Percentiles rank a stretch among this genome's conserved stretches.
Conservation (phyloP, 768 basidiomycete genomes). For the Mycena albidolilacea region DNA sequence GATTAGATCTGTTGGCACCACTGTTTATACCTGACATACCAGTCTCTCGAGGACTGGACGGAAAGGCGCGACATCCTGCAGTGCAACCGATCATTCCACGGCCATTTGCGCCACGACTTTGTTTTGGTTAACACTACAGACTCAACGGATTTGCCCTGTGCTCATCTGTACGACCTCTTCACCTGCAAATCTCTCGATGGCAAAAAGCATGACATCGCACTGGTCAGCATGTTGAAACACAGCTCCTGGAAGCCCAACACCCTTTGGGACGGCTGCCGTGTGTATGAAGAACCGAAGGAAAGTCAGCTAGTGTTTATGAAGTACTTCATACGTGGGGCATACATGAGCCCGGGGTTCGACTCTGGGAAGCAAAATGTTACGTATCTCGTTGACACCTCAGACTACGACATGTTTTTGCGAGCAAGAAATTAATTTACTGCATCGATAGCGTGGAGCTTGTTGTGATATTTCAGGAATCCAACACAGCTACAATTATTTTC, state of each 20-base stretch:
- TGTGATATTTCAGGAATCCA: neutral
- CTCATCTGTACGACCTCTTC: conserved; percentile 3
- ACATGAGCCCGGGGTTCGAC: too few species aligned
- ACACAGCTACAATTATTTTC: neutral
- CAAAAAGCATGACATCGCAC: neutral
- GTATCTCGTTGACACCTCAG: too few species aligned
- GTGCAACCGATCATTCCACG: conserved; percentile 35
- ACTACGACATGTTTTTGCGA: neutral
- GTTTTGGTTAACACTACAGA: conserved; percentile 37
- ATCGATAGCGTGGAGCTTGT: neutral
- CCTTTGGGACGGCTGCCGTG: neutral
- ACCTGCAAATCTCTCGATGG: conserved; percentile 5
- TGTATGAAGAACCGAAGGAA: conserved; percentile 14
- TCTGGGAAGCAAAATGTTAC: too few species aligned
- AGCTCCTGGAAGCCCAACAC: conserved; percentile 7
- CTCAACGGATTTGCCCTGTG: neutral
- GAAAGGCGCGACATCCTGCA: conserved; percentile 43
- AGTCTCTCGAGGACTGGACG: conserved; percentile 46
- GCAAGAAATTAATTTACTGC: neutral
- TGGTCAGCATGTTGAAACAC: conserved; percentile 3
- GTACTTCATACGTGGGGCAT: neutral
- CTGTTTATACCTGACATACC: conserved; percentile 44
- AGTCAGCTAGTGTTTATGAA: conserved; percentile 7
- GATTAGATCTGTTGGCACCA: conserved; percentile 43
- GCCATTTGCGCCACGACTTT: conserved; percentile 39